Evolutionary conservation across 1,139 yeast genomes (phyloP).

Genomic region (Geotrichum histeridarum): DNA sequence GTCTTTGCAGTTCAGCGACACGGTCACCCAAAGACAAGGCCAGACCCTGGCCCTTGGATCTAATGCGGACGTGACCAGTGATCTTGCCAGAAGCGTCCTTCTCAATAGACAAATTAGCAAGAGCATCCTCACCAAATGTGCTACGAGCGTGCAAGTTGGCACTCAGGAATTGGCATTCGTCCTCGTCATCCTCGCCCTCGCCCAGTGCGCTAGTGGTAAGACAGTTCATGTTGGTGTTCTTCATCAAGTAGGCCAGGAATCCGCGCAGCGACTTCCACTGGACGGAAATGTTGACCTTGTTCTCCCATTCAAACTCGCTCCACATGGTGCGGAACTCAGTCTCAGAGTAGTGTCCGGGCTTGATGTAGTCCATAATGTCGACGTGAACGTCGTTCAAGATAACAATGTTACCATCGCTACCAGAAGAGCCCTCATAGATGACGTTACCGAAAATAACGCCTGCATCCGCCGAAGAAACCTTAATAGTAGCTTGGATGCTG

Average conservation of each 20-base stretch:
- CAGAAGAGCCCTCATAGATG: constrained; percentile 92
- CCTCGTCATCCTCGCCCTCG: constrained; percentile 34
- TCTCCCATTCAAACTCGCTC: constrained; percentile 99
- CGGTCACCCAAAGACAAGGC: constrained; percentile 93
- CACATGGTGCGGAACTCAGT: constrained; percentile 94
- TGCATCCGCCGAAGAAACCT: constrained; percentile 95
- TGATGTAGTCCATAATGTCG: constrained; percentile 95
- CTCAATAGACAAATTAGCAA: constrained; percentile 93
- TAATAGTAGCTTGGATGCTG: constrained; percentile 79
- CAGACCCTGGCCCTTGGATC: constrained; percentile 97
- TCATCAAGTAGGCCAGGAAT: constrained; percentile 70
- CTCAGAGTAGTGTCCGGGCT: constrained; percentile 87
- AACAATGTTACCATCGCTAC: constrained; percentile 84
- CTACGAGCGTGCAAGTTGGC: constrained; percentile 92
- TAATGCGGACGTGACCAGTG: constrained; percentile 90
- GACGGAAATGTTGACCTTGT: constrained; percentile 86
- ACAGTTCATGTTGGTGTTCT: constrained; percentile 89
- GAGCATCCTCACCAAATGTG: constrained; percentile 95
- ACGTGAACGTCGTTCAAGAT: constrained; percentile 92
- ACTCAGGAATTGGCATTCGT: constrained; percentile 81
- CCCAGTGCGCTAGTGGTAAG: constrained; percentile 81
- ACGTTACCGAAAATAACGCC: constrained; percentile 97
- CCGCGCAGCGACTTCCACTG: constrained; percentile 63
- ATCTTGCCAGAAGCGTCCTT: constrained; percentile 67
- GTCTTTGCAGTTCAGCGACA: constrained; percentile 51